phyloP scores from a whole-genome alignment of 495 filamentous ascomycete species.

The Penicillium manginii region DNA sequence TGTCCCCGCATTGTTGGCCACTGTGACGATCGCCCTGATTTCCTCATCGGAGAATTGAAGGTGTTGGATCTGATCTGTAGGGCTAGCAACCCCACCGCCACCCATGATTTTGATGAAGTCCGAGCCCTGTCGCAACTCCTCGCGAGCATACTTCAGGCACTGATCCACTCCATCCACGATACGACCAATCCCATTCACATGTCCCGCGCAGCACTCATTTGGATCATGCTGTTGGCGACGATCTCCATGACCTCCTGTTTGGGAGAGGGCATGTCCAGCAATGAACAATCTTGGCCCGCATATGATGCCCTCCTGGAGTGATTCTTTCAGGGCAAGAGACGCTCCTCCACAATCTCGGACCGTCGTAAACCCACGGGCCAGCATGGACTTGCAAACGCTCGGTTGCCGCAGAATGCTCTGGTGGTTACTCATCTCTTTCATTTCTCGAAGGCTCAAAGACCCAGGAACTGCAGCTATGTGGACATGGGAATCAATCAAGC shows the following conservation, averaged over 20 bases:
- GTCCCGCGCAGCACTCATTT: background rate
- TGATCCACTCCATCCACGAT: background rate
- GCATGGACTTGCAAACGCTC: background rate
- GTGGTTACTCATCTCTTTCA: background rate
- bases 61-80: background rate
- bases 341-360: background rate
- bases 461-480: background rate
- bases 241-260: background rate
- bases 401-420: background rate
- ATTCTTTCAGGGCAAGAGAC: background rate
- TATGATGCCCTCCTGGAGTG: background rate
- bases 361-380: background rate
- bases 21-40: background rate
- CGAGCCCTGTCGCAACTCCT: background rate
- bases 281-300: background rate
- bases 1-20: background rate
- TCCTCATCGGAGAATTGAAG: slow-evolving; percentile 2
- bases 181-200: background rate
- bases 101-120: slow-evolving; percentile 1
- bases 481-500: background rate
- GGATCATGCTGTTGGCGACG: background rate
- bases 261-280: background rate
- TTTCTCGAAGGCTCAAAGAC: background rate
- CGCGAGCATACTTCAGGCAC: background rate
- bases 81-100: background rate